Evolutionary conservation across 2,329 filamentous ascomycete genomes (phyloP).

Genomic region (Didymella glomerata): DNA sequence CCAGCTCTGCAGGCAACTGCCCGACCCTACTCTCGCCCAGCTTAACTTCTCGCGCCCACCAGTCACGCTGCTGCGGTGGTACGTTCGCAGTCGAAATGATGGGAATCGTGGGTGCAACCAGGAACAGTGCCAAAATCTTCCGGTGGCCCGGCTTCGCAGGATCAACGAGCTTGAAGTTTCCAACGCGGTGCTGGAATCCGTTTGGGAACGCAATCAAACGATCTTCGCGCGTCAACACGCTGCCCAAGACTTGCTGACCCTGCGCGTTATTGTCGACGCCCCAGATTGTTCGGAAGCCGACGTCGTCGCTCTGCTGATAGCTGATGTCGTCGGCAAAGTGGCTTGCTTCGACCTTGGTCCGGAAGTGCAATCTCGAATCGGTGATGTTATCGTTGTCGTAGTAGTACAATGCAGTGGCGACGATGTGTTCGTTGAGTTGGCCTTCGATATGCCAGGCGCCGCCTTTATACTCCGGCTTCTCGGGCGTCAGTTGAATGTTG

Average conservation of each 20-base stretch:
- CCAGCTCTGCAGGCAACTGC: slow-evolving; percentile 25
- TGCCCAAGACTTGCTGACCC: slow-evolving; percentile 55
- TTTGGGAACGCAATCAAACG: slow-evolving; percentile 66
- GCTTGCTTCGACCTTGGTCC: slow-evolving; percentile 17
- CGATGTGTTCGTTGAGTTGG: slow-evolving; percentile 67
- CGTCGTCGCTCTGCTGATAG: slow-evolving; percentile 13
- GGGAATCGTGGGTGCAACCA: slow-evolving; percentile 63
- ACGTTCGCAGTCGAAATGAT: slow-evolving; percentile 62
- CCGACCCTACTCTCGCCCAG: slow-evolving; percentile 4
- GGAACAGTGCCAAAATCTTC: slow-evolving; percentile 64
- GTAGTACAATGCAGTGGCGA: slow-evolving; percentile 68
- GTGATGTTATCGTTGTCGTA: slow-evolving; percentile 68
- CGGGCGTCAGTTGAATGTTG: slow-evolving; percentile 65
- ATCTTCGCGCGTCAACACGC: slow-evolving; percentile 56
- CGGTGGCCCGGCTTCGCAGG: slow-evolving; percentile 61
- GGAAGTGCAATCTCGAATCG: slow-evolving; percentile 32
- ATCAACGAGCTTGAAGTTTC: slow-evolving; percentile 60
- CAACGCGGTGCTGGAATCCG: slow-evolving; percentile 36
- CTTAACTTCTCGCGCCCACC: slow-evolving; percentile 38
- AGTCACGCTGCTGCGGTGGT: slow-evolving; percentile 59
- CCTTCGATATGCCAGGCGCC: slow-evolving; percentile 63
- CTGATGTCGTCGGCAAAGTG: slow-evolving; percentile 4
- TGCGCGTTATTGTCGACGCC: slow-evolving; percentile 2
- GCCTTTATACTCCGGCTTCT: slow-evolving; percentile 62
- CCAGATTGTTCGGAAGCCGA: slow-evolving; percentile 14